These are phyloP conservation scores for Boletus speciosus DNA, from an alignment of 768 basidiomycete species.

Conservation along the genomic window DNA sequence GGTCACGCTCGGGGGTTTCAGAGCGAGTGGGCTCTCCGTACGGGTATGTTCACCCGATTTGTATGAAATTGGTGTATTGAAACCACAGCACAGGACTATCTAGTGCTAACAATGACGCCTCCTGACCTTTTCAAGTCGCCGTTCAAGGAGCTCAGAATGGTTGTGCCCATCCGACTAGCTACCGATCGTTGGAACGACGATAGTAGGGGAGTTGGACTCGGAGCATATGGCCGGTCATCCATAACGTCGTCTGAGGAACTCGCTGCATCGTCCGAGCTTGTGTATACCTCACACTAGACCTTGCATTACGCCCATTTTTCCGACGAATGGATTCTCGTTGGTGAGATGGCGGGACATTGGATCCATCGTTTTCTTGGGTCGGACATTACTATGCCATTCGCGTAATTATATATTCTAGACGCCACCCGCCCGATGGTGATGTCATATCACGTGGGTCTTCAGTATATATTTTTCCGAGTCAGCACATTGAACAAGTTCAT, in stretches of 20 bases:
- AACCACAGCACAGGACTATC: slow-evolving; percentile 51
- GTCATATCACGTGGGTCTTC: slow-evolving; percentile 25
- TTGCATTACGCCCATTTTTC: background rate
- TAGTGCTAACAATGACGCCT: slow-evolving; percentile 59
- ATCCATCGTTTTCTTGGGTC: background rate
- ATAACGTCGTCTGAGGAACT: slow-evolving; percentile 27
- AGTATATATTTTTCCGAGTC: background rate
- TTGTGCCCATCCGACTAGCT: slow-evolving; percentile 60
- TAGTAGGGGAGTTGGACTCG: slow-evolving; percentile 20
- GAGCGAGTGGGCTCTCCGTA: slow-evolving; percentile 58
- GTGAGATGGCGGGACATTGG: background rate
- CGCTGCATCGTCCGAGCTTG: slow-evolving; percentile 7
- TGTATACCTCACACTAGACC: background rate
- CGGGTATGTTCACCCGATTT: slow-evolving; percentile 40
- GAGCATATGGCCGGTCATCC: slow-evolving; percentile 9
- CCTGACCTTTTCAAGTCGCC: slow-evolving; percentile 51
- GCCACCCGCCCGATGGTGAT: slow-evolving; percentile 8
- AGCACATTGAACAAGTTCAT: background rate
- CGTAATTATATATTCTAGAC: background rate
- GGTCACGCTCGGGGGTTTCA: slow-evolving; percentile 60
- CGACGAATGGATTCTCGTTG: background rate
- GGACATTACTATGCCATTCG: background rate
- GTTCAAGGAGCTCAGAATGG: slow-evolving; percentile 57
- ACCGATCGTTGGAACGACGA: slow-evolving; percentile 56
- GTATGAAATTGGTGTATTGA: background rate